Evolutionary conservation across 495 filamentous ascomycete species (phyloP).

Genomic region (Cercophora scortea): DNA sequence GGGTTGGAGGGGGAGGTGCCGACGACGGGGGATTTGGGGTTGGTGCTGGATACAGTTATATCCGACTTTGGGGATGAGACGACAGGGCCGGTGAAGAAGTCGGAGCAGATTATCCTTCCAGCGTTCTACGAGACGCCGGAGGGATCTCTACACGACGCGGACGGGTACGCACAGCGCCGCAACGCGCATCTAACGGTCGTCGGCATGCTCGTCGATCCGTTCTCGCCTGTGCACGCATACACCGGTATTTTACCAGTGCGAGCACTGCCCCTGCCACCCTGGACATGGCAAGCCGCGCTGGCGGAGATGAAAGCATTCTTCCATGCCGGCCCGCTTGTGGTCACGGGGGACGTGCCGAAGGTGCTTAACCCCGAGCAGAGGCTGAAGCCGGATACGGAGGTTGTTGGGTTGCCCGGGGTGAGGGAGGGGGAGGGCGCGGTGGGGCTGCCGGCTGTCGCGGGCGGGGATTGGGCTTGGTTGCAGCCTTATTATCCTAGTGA

Average conservation of each 20-base stretch:
- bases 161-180: no score
- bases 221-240: slow-evolving; percentile 32
- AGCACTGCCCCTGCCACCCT: slow-evolving; percentile 28
- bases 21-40: no score
- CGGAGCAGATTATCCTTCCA: no score
- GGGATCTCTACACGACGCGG: no score
- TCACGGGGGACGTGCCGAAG: slow-evolving; percentile 11
- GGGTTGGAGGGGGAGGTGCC: no score
- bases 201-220: slow-evolving; percentile 40
- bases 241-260: slow-evolving; percentile 28
- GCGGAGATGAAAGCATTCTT: slow-evolving; percentile 41
- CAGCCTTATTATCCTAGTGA: slow-evolving; percentile 28
- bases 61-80: no score
- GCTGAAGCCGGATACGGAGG: not conserved
- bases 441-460: not conserved
- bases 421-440: not conserved
- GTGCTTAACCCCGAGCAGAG: not conserved
- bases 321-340: slow-evolving; percentile 31
- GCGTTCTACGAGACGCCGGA: no score
- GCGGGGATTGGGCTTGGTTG: slow-evolving; percentile 37
- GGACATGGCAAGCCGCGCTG: slow-evolving; percentile 37
- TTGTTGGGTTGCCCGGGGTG: not conserved
- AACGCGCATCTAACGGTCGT: slow-evolving; percentile 10
- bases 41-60: no score
- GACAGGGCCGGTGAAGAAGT: no score